Base-by-base conservation (phyloP, 1,139 yeast genomes). In the Pneumocystis carinii region DNA sequence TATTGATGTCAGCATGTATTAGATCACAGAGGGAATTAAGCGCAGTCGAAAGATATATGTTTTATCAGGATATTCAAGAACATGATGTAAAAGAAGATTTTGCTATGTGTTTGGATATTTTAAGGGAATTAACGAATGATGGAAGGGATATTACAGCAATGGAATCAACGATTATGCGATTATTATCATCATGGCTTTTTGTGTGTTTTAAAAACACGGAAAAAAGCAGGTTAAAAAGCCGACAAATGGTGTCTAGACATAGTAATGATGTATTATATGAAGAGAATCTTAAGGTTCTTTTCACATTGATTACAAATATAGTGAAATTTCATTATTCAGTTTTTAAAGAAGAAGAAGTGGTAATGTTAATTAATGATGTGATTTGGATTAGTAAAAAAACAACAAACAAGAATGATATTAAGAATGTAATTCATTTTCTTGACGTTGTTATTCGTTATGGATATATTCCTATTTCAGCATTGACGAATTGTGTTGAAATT, bases 11-110 rank as follows among this genome's bases (percentile, higher is more conserved):
- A 19, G 77, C 79, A 61, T 85, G 95, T 71, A 80, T 86, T 12
- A 72, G 73, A 48, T 77, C 78, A 60, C 85, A 83, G 66, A 84
- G 81, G 55, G 70, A 76, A 10, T 64, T 62, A 7, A 70, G 78
- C 2, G 77, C 84, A 12, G 77, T 77, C 0, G 70, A 80, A 2
- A 76, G 81, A 62, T 70, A 84, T 62, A 75, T 80, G 68, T 86
- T 83, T 71, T 88, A 84, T 72, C 76, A 79, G 64, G 86, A 85
- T 64, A 79, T 87, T 1, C 73, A 81, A 38, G 72, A 74, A n/a
- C 79, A 76, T 66, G 79, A 86, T 39, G 74, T 75, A 56, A 69
- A 75, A 7, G 76, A 74, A 65, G 95, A 86, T 71, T 79, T 84
- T 68, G 83, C 81, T 60, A 70, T 80, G 19, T 83, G 84, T 63